These are phyloP conservation scores for Thymus mandschuricus DNA, from an alignment of 257 asterid genomes.

Conservation along the genomic window DNA sequence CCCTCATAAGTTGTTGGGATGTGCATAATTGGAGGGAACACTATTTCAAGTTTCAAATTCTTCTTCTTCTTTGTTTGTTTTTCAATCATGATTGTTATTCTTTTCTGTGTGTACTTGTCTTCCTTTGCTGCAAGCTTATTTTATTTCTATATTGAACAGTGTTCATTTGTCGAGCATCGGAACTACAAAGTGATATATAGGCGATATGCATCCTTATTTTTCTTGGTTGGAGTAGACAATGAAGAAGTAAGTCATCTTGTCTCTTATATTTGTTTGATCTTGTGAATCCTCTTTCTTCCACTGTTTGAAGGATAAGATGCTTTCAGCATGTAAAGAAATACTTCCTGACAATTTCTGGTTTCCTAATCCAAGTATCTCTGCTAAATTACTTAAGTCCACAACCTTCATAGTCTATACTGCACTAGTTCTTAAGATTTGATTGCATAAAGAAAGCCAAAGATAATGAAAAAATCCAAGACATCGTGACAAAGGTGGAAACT, in stretches of 20 bases:
- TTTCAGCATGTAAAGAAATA: neutral
- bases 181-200: slow-evolving; percentile 90
- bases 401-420: neutral
- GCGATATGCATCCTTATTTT: slow-evolving; percentile 90
- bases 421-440: slow-evolving; percentile 3
- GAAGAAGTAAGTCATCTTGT: slow-evolving; percentile 75
- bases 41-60: neutral
- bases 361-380: neutral
- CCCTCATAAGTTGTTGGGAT: neutral
- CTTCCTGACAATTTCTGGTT: neutral
- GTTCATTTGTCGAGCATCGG: slow-evolving; percentile 97
- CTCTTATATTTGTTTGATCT: slow-evolving; percentile 17
- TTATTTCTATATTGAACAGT: slow-evolving; percentile 51
- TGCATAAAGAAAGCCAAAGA: neutral
- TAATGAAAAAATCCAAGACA: slow-evolving; percentile 2
- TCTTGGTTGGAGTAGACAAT: slow-evolving; percentile 97
- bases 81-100: neutral
- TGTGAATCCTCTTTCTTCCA: slow-evolving; percentile 14
- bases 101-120: neutral
- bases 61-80: neutral
- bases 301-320: slow-evolving; percentile 2
- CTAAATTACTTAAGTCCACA: neutral
- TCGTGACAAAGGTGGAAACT: slow-evolving; percentile 10
- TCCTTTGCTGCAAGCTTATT: slow-evolving; percentile 10
- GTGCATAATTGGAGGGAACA: neutral